Base-by-base conservation (phyloP, 345 rosid genomes). In the Conringia planisiliqua region DNA sequence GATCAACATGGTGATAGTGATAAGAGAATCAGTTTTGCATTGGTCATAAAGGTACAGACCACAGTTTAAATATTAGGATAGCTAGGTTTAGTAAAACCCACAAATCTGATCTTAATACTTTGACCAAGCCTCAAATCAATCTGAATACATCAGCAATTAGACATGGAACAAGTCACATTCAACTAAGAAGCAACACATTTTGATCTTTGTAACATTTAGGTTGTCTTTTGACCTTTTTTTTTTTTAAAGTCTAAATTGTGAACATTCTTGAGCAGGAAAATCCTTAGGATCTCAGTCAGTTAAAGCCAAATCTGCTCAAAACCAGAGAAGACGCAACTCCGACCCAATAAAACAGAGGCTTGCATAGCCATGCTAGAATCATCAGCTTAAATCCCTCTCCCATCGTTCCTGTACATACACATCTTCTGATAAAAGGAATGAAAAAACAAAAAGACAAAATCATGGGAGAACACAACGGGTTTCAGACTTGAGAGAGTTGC, bases 261-360 rank as follows among this genome's bases (percentile, higher is more conserved):
- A 33, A 30, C 61, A 60, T 50, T 50, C 4, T 38, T 60, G 30
- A 61, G 47, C 74, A 75, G 70, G 74, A 61, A 75, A 50, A 30
- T 14, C 62, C 18, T 68, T 3, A 9, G 74, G 55, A 51, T 10
- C 55, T 24, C 73, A 75, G 73, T 55, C 62, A 67, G 54, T 62
- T 48, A 75, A 75, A 60, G 56, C 74, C 79, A 75, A 63, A 60
- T 29, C 36, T 40, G 35, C 30, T 9, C 61, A 70, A 10, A 65
- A 48, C 62, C 68, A 40, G 24, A 65, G 24, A 71, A 64, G 80
- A 39, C 76, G 80, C 7, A 62, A 77, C 56, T 57, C 80, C 0
- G 76, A 77, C 17, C 76, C 76, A 57, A 65, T 77, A 64, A 77
- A 77, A 47, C 80, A 64, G 38, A 77, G 80, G 80, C 72, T 64